These are phyloP conservation scores for Litchi chinensis DNA, from an alignment of 345 rosid genomes.

Conservation along the genomic window DNA sequence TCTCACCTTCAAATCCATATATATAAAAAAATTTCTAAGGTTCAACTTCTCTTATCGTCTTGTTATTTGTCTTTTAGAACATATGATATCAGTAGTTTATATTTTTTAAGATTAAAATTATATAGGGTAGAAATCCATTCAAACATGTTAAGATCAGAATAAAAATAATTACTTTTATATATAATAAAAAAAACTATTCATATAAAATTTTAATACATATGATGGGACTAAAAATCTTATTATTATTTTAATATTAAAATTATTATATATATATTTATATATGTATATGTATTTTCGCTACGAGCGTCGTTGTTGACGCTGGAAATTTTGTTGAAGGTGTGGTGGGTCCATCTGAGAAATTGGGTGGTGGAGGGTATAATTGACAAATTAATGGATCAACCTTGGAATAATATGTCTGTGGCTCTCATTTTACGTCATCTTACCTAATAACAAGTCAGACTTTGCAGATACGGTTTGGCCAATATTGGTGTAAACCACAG, in stretches of 20 bases:
- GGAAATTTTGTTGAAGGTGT: not conserved
- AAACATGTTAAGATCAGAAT: no score
- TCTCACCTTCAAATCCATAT: conserved; percentile 12
- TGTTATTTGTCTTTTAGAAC: no score
- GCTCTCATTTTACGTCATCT: not conserved
- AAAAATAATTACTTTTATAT: no score
- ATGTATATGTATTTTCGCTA: not conserved
- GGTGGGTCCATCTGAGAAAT: conserved; percentile 9
- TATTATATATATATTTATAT: no score
- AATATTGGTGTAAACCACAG: not conserved
- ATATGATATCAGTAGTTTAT: no score
- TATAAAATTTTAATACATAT: no score
- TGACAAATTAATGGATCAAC: conserved; percentile 7
- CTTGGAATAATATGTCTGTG: conserved; percentile 9
- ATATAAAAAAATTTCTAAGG: not conserved
- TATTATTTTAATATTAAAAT: no score
- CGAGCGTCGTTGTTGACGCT: not conserved
- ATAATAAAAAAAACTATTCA: no score
- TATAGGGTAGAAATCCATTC: no score
- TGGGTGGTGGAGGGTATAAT: conserved; percentile 29
- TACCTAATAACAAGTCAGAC: not conserved
- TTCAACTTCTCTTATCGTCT: not conserved
- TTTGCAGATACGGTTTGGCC: not conserved
- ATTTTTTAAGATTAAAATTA: no score
- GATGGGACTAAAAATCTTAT: no score